A percentile compares a stretch with the other conserved stretches of the same genome.
Conservation (phyloP, 2,329 filamentous ascomycete genomes). For the Neofusicoccum kwambonambiense region DNA sequence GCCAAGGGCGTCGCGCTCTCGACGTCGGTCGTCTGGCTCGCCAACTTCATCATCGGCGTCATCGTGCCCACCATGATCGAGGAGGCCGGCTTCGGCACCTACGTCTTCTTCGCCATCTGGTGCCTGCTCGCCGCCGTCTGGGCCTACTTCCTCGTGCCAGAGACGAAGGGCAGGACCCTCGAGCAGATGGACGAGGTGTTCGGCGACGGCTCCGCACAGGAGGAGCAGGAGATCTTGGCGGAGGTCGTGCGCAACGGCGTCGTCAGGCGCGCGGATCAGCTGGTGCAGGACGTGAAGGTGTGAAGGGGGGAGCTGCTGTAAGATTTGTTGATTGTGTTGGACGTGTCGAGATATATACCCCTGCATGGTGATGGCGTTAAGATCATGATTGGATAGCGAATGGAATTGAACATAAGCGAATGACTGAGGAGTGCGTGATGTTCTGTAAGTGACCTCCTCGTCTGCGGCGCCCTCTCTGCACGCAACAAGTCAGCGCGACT, state of each 20-base stretch:
- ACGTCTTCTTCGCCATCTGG: constrained; percentile 40
- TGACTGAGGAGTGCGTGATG: too few relatives aligned
- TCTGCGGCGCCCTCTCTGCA: too few relatives aligned
- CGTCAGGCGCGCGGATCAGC: not conserved
- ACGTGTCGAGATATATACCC: not conserved
- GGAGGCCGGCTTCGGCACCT: constrained; percentile 50
- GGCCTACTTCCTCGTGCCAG: constrained; percentile 35
- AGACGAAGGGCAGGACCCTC: constrained; percentile 34
- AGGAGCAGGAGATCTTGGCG: constrained; percentile 28
- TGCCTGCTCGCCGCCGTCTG: constrained; percentile 34
- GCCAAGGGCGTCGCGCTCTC: constrained; percentile 54
- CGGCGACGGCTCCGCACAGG: constrained; percentile 30
- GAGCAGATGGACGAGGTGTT: constrained; percentile 41
- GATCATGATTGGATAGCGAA: too few relatives aligned
- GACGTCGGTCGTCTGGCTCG: constrained; percentile 63
- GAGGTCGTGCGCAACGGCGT: constrained; percentile 1
- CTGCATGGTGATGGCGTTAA: not conserved
- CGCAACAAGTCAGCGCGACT: too few relatives aligned
- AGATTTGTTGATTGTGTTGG: not conserved
- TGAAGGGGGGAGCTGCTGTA: not conserved
- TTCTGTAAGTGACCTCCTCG: too few relatives aligned
- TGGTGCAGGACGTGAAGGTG: constrained; percentile 12
- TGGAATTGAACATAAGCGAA: too few relatives aligned
- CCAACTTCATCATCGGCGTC: constrained; percentile 63
- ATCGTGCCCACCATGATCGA: constrained; percentile 64